These are phyloP conservation scores for Aethionema arabicum DNA, from an alignment of 345 rosid genomes.

Conservation along the genomic window DNA sequence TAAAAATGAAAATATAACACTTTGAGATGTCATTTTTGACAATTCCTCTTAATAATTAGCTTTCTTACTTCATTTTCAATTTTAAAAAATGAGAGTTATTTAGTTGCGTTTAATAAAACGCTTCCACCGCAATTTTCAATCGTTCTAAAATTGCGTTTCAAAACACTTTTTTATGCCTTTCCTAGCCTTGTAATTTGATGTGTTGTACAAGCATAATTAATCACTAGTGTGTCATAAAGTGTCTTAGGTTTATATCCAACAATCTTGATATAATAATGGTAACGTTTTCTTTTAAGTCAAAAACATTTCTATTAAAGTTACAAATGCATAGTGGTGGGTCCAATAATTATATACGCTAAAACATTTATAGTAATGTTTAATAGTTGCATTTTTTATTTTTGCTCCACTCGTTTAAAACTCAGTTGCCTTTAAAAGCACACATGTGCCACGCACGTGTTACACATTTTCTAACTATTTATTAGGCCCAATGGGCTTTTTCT, in stretches of 20 bases:
- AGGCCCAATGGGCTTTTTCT: constrained; percentile 22
- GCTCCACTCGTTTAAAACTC: not conserved
- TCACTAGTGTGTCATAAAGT: constrained; percentile 19
- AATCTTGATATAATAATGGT: too few relatives aligned
- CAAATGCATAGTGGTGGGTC: constrained; percentile 8
- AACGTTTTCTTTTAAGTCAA: constrained; percentile 6
- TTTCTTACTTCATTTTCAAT: too few relatives aligned
- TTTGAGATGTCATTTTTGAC: too few relatives aligned
- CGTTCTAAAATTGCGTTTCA: too few relatives aligned
- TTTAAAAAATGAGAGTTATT: too few relatives aligned
- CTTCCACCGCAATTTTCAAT: too few relatives aligned
- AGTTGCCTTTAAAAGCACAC: constrained; percentile 8
- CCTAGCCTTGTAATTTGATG: too few relatives aligned
- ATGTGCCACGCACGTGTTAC: constrained; percentile 32
- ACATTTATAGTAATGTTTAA: not conserved
- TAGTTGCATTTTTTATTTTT: not conserved
- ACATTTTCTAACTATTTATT: constrained; percentile 1
- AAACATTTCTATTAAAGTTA: constrained; percentile 3
- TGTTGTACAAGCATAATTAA: too few relatives aligned
- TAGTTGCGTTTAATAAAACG: too few relatives aligned
- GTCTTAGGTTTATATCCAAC: constrained; percentile 20
- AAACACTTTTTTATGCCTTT: too few relatives aligned
- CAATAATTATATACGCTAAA: constrained; percentile 4
- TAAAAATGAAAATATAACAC: too few relatives aligned
- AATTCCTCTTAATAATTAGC: too few relatives aligned